A percentile compares a stretch with the other conserved stretches of the same genome.
These are phyloP conservation scores for Anthracocystis setariae DNA, from an alignment of 1,284 basidiomycete genomes.

Conservation along the genomic window DNA sequence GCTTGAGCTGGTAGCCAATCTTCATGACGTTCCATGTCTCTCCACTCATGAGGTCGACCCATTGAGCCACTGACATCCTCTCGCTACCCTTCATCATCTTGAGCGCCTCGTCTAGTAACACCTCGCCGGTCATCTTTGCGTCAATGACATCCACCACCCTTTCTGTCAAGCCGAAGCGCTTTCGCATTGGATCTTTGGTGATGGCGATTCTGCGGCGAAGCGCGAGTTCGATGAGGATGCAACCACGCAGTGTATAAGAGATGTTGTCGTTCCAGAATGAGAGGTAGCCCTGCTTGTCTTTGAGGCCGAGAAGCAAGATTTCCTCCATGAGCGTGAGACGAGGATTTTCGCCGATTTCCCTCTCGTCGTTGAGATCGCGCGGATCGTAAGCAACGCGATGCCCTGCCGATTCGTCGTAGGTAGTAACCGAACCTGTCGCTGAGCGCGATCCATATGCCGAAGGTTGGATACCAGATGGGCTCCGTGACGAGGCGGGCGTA, in stretches of 20 bases:
- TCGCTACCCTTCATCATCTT: conserved; percentile 62
- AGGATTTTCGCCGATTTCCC: conserved; percentile 81
- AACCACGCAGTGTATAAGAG: conserved; percentile 65
- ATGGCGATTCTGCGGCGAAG: conserved; percentile 60
- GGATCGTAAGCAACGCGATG: conserved; percentile 87
- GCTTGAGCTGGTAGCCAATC: conserved; percentile 66
- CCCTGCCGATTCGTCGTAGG: conserved; percentile 42
- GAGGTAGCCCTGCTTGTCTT: conserved; percentile 77
- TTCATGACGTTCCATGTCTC: conserved; percentile 68
- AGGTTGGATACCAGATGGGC: conserved; percentile 7
- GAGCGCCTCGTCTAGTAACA: conserved; percentile 64
- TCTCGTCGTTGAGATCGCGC: conserved; percentile 81
- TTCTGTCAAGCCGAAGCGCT: conserved; percentile 46
- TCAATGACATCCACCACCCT: conserved; percentile 62
- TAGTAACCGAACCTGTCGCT: conserved; percentile 48
- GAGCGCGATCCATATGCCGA: conserved; percentile 40
- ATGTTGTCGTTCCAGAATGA: conserved; percentile 68
- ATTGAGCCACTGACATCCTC: conserved; percentile 58
- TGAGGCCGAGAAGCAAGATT: conserved; percentile 87
- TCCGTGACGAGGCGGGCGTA: conserved; percentile 28
- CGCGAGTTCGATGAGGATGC: conserved; percentile 65
- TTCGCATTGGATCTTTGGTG: conserved; percentile 50
- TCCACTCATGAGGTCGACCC: conserved; percentile 66
- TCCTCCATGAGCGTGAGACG: conserved; percentile 96
- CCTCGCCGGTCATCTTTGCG: conserved; percentile 62